Evolutionary conservation across 768 basidiomycete genomes (phyloP), one percentile per base, ranked within the genome.

Genomic region (Lactifluus hygrophoroides): DNA sequence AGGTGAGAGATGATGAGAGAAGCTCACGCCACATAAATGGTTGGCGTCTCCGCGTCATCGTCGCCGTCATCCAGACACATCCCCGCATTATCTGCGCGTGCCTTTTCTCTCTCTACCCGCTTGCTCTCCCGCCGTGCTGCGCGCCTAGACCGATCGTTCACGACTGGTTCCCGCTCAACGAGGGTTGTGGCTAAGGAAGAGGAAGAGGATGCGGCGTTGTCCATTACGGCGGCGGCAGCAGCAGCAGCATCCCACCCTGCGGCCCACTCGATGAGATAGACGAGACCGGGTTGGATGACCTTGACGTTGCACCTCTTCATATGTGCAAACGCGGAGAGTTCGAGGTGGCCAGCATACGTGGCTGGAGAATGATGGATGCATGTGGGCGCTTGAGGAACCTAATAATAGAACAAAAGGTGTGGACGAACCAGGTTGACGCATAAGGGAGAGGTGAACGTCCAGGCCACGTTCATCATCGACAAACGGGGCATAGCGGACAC

Each of bases 311-410:
- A 77, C 54, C 76, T 75, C 49, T 78, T 79, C 75, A 91, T 80
- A 65, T 93, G 89, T 3, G 94, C 86, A 69, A 94, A 95, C 0
- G 91, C 91, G 17, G 87, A 88, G n/a, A 96, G 77, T 70, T 96
- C 94, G 66, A 96, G 81, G 71, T 96, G 91, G 1, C 92, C 92
- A 42, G 93, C 94, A 60, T 94, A 95, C 2, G 93, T 94, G 28
- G 82, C 89, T 87, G 64, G n/a, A 54, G 57, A 37, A 37, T 32
- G 38, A 65, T 37, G 53, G 32, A 37, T 23, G 17, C 35, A 51
- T 42, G 49, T 53, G 53, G 47, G 61, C 51, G 49, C 44, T 43
- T 40, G 11, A 48, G 35, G 14, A 14, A 51, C 2, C 62, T n/a
- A 50, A 42, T 30, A 54, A 47, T 67, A 51, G 62, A 64, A 61